Conservation (phyloP, 1,139 yeast species). For the Saccharomyces hybrid region DNA sequence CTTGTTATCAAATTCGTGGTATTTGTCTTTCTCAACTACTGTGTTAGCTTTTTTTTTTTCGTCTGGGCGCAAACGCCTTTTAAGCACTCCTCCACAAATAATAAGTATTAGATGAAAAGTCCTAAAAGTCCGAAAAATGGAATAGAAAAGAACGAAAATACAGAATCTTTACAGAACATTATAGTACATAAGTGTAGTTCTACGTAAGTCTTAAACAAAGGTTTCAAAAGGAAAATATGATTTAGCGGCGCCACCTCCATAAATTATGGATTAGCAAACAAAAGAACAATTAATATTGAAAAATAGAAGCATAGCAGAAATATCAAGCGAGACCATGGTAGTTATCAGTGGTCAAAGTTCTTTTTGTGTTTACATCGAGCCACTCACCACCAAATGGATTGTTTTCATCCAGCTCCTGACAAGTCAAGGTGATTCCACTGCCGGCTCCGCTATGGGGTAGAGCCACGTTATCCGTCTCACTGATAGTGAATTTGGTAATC, state of each 20-base stretch:
- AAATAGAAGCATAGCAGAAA: not conserved
- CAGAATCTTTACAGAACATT: no score
- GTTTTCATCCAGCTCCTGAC: constrained; percentile 31
- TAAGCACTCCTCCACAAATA: not conserved
- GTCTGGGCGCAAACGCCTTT: not conserved
- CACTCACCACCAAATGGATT: constrained; percentile 35
- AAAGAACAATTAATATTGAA: not conserved
- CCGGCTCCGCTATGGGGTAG: constrained; percentile 17
- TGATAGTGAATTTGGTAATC: constrained; percentile 51
- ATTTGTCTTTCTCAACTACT: not conserved
- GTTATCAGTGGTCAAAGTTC: constrained; percentile 33
- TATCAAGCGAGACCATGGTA: constrained; percentile 23
- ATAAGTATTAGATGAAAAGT: not conserved
- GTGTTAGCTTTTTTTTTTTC: not conserved
- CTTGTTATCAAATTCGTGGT: not conserved
- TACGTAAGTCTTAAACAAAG: no score
- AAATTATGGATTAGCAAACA: not conserved
- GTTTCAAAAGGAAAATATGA: not conserved
- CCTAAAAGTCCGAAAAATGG: no score
- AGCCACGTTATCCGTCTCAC: constrained; percentile 20
- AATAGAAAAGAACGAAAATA: no score
- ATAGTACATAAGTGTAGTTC: no score
- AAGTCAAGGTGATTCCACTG: constrained; percentile 27
- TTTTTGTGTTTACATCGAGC: constrained; percentile 28
- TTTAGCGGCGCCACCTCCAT: not conserved